A percentile compares a stretch with the other conserved stretches of the same genome.
Conservation (phyloP, 306 rosid genomes). For the Prunus campanulata region DNA sequence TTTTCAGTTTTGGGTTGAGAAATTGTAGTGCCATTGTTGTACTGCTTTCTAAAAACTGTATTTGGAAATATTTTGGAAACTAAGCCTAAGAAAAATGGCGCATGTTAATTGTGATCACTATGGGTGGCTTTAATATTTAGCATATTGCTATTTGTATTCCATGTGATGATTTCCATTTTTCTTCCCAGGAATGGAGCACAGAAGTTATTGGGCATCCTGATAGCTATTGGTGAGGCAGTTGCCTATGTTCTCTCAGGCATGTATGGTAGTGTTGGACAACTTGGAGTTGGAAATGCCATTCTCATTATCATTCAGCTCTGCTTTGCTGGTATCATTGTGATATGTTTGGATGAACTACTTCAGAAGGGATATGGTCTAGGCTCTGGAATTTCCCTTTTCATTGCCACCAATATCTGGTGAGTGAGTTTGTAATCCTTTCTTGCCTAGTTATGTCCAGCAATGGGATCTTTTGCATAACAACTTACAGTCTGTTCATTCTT, state of each 20-base stretch:
- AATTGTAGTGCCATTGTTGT: neutral
- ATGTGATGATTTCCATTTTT: conserved; percentile 4
- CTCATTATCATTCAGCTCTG: conserved; percentile 89
- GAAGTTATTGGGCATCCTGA: conserved; percentile 84
- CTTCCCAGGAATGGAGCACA: conserved; percentile 77
- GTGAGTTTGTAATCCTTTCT: conserved; percentile 34
- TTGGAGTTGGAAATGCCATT: conserved; percentile 94
- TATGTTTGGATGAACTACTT: conserved; percentile 94
- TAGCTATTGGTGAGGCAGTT: conserved; percentile 95
- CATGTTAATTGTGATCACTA: neutral
- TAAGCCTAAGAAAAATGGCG: neutral
- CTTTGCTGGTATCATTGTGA: conserved; percentile 93
- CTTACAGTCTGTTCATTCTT: neutral
- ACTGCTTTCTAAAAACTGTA: neutral
- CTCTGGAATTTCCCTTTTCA: conserved; percentile 95
- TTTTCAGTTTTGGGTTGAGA: neutral
- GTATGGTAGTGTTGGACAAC: conserved; percentile 98
- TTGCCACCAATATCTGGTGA: conserved; percentile 95
- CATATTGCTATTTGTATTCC: neutral
- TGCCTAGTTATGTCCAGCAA: neutral
- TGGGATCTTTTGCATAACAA: neutral
- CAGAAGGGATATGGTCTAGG: conserved; percentile 99
- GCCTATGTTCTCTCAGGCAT: conserved; percentile 96
- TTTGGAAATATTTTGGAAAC: neutral
- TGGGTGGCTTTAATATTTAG: neutral